phyloP scores from a whole-genome alignment of 192 early-diverging fungal genomes.

The Backusella psychrophila region DNA sequence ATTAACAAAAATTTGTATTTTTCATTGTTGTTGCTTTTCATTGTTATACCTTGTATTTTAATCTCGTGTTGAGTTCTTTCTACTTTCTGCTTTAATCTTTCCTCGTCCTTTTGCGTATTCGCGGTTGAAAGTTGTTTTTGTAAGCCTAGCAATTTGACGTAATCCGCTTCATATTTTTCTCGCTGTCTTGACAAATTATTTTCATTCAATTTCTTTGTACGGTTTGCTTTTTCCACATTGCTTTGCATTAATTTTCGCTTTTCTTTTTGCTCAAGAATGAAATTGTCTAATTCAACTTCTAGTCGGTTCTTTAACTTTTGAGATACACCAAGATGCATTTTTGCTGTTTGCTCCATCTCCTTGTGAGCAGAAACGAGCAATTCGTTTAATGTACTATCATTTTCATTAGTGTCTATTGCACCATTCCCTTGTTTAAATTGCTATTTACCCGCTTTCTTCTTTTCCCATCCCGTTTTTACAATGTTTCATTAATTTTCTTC shows the following conservation, averaged over 20 bases:
- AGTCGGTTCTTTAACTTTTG: constrained; percentile 60
- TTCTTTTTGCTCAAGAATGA: constrained; percentile 65
- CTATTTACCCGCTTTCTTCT: constrained; percentile 64
- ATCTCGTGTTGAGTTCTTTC: constrained; percentile 21
- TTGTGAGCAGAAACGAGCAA: constrained; percentile 54
- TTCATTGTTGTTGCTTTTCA: not conserved
- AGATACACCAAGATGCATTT: constrained; percentile 61
- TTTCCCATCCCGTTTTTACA: constrained; percentile 57
- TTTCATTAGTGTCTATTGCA: not conserved
- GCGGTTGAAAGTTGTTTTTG: constrained; percentile 24
- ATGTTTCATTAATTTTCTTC: constrained; percentile 62
- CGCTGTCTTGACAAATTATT: constrained; percentile 30
- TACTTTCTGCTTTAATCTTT: constrained; percentile 18
- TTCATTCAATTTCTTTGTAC: constrained; percentile 49
- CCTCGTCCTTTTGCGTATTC: constrained; percentile 14
- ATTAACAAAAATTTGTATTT: not conserved
- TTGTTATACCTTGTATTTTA: constrained; percentile 14
- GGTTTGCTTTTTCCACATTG: constrained; percentile 47
- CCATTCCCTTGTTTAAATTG: not conserved
- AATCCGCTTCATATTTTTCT: constrained; percentile 54
- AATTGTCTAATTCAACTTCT: constrained; percentile 55
- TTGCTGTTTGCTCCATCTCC: constrained; percentile 64
- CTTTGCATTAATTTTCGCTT: constrained; percentile 54
- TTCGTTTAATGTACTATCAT: constrained; percentile 48
- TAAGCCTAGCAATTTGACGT: constrained; percentile 46